These are phyloP conservation scores for Neofusicoccum umdonicola DNA, from an alignment of 2,329 filamentous ascomycete genomes.

Conservation along the genomic window DNA sequence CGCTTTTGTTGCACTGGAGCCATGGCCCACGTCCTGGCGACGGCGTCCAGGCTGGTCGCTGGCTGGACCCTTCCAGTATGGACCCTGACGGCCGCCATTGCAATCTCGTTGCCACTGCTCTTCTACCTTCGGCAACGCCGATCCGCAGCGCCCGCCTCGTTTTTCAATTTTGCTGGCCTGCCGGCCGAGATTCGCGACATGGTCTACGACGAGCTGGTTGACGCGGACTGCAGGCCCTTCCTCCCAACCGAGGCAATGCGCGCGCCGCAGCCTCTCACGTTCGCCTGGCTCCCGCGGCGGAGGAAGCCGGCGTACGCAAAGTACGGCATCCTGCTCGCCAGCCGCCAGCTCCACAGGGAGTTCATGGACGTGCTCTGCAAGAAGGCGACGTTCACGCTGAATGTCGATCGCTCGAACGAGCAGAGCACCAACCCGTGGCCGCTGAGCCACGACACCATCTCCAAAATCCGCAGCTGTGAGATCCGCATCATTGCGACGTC, in stretches of 20 bases:
- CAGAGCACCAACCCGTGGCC: constrained; percentile 26
- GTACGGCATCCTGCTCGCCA: constrained; percentile 27
- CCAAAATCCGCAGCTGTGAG: constrained; percentile 27
- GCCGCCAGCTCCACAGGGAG: constrained; percentile 33
- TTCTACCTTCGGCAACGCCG: not conserved
- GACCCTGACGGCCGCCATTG: constrained; percentile 2
- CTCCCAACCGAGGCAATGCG: constrained; percentile 9
- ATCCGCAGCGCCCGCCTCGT: constrained; percentile 1
- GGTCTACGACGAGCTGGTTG: constrained; percentile 21
- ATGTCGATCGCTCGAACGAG: constrained; percentile 33
- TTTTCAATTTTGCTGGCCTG: constrained; percentile 18
- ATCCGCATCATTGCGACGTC: constrained; percentile 34
- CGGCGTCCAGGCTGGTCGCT: not conserved
- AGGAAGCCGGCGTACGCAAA: not conserved
- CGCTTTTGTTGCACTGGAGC: not conserved
- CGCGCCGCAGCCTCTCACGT: not conserved
- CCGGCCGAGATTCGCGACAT: constrained; percentile 20
- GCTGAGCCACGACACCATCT: constrained; percentile 25
- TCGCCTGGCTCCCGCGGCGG: not conserved
- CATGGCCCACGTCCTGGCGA: not conserved
- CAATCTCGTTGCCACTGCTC: constrained; percentile 18
- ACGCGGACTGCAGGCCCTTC: not conserved
- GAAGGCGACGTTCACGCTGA: constrained; percentile 30
- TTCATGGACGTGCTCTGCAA: constrained; percentile 36
- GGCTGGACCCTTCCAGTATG: constrained; percentile 1